Evolutionary conservation across 2,329 filamentous ascomycete genomes (phyloP).

Genomic region (Thielaviopsis ethacetica): DNA sequence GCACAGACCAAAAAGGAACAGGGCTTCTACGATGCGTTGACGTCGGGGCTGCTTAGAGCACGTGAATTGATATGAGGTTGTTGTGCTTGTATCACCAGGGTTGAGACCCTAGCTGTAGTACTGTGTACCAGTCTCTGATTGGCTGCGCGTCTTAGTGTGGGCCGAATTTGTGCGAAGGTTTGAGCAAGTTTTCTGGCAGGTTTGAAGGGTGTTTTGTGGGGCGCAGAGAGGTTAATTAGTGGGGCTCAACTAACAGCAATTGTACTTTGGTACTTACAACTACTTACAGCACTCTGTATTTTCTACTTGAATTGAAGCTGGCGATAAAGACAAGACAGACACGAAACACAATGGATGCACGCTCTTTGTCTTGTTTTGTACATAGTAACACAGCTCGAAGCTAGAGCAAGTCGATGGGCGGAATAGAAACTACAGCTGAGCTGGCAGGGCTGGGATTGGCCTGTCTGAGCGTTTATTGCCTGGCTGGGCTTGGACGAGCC

Average conservation of each 20-base stretch:
- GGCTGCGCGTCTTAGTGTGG: neutral
- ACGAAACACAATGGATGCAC: neutral
- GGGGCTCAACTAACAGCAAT: neutral
- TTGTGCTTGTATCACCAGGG: neutral
- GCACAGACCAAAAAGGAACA: neutral
- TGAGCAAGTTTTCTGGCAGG: conserved; percentile 30
- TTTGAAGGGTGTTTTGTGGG: neutral
- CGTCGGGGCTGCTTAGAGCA: neutral
- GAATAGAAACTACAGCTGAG: too few relatives aligned
- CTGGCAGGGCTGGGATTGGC: neutral
- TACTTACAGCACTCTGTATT: too few relatives aligned
- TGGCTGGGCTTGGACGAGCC: neutral
- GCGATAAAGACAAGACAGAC: too few relatives aligned
- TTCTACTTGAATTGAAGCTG: too few relatives aligned
- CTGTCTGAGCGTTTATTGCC: neutral
- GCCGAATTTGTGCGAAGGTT: conserved; percentile 23
- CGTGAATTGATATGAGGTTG: neutral
- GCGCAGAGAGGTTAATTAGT: neutral
- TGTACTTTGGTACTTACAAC: too few relatives aligned
- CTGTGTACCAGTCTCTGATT: neutral
- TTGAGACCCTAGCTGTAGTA: neutral
- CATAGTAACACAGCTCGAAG: neutral
- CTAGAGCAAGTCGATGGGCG: neutral
- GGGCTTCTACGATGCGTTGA: neutral
- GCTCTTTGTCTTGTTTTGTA: neutral